phyloP scores from a whole-genome alignment of 1,284 basidiomycete species.

The Austroboletus novae-zelandiae region DNA sequence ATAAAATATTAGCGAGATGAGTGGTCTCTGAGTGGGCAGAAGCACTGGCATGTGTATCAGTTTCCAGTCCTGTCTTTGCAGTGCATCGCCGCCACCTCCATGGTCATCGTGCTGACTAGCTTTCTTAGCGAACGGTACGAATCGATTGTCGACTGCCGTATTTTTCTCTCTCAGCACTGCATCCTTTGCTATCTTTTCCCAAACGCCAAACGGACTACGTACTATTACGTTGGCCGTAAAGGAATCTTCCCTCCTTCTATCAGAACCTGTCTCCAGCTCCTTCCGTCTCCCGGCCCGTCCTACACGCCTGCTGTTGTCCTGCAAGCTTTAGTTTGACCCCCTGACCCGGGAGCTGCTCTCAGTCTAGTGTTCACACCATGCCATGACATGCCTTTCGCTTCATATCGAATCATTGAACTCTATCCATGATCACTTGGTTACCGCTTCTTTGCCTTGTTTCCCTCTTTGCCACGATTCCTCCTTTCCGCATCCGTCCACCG shows the following conservation, averaged over 20 bases:
- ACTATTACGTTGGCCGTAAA: slow-evolving; percentile 24
- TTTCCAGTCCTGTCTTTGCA: slow-evolving; percentile 26
- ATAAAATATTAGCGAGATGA: slow-evolving; percentile 23
- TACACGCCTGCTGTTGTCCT: neutral
- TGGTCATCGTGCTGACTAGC: slow-evolving; percentile 3
- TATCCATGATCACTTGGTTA: slow-evolving; percentile 9
- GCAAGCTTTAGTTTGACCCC: slow-evolving; percentile 23
- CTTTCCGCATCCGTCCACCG: slow-evolving; percentile 9
- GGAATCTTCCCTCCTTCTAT: slow-evolving; percentile 15
- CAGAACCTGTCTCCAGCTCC: neutral
- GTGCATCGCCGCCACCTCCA: slow-evolving; percentile 14
- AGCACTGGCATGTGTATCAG: slow-evolving; percentile 27
- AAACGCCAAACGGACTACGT: slow-evolving; percentile 4
- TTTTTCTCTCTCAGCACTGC: slow-evolving; percentile 16
- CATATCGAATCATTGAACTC: slow-evolving; percentile 30
- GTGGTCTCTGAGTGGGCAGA: slow-evolving; percentile 30
- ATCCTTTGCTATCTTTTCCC: slow-evolving; percentile 26
- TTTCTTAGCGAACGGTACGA: slow-evolving; percentile 5
- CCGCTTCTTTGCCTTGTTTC: slow-evolving; percentile 3
- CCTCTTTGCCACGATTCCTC: neutral
- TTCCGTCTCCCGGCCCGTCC: neutral
- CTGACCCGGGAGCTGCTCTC: too few species aligned
- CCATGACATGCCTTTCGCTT: slow-evolving; percentile 12
- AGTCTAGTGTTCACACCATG: neutral
- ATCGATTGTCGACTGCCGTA: slow-evolving; percentile 15